phyloP scores from a whole-genome alignment of 345 rosid species.

The Citrus maxima region DNA sequence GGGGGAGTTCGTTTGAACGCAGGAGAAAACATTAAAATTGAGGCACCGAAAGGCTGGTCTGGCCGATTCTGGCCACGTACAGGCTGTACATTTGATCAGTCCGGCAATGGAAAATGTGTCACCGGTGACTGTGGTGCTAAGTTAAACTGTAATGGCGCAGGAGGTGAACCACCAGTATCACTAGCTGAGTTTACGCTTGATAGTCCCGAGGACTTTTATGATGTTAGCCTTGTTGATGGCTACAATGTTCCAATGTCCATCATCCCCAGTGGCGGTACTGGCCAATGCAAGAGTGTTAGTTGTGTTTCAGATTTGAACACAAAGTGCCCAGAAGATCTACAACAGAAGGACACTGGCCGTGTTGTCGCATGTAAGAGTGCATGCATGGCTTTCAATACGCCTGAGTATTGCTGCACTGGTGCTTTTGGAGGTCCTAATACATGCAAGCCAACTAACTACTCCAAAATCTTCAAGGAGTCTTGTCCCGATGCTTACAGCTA shows the following conservation, averaged over 20 bases:
- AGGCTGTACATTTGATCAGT: conserved; percentile 31
- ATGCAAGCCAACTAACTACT: conserved; percentile 45
- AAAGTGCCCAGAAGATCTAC: conserved; percentile 36
- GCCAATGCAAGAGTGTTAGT: conserved; percentile 22
- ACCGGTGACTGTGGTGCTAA: conserved; percentile 45
- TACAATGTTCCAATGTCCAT: conserved; percentile 37
- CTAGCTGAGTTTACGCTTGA: conserved; percentile 49
- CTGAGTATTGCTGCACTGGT: conserved; percentile 46
- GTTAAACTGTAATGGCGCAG: conserved; percentile 35
- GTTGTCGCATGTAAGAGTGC: conserved; percentile 52
- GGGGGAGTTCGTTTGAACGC: conserved; percentile 37
- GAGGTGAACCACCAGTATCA: conserved; percentile 44
- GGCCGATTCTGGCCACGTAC: conserved; percentile 53
- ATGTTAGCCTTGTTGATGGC: conserved; percentile 48
- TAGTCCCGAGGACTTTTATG: conserved; percentile 32
- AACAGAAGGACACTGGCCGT: conserved; percentile 18
- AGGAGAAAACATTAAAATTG: conserved; percentile 21
- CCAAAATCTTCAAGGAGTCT: conserved; percentile 39
- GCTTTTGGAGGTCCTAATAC: conserved; percentile 34
- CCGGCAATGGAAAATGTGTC: conserved; percentile 32
- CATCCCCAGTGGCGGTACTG: conserved; percentile 23
- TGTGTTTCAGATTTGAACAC: conserved; percentile 35
- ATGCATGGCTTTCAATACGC: conserved; percentile 38
- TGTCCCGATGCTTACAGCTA: conserved; percentile 48
- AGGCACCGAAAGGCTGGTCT: conserved; percentile 39